These are phyloP conservation scores for Tricholoma sp. DNA, from an alignment of 768 basidiomycete species.

Conservation along the genomic window DNA sequence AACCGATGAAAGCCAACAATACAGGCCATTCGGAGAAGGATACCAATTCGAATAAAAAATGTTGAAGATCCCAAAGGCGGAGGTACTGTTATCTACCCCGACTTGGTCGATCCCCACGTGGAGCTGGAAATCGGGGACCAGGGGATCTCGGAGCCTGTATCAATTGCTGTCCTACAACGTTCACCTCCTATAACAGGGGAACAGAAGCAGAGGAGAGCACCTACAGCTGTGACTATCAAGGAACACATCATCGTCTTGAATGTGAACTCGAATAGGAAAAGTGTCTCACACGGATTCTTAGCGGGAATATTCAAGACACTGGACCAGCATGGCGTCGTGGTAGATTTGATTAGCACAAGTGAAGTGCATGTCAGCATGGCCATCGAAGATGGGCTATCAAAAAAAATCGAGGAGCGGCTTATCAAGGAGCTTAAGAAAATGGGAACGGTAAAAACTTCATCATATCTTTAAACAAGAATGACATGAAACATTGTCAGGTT, in stretches of 20 bases:
- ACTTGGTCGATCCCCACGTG: constrained; percentile 40
- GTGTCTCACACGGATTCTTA: constrained; percentile 94
- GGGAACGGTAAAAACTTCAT: constrained; percentile 56
- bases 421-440: constrained; percentile 72
- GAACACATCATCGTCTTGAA: constrained; percentile 90
- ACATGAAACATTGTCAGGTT: constrained; percentile 42
- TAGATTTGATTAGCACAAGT: constrained; percentile 94
- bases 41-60: constrained; percentile 98
- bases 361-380: constrained; percentile 99
- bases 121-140: constrained; percentile 18
- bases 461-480: not conserved
- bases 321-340: constrained; percentile 89
- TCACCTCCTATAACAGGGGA: constrained; percentile 28
- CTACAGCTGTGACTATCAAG: constrained; percentile 97
- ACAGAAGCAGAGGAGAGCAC: constrained; percentile 49
- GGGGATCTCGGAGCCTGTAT: constrained; percentile 31
- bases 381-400: constrained; percentile 70
- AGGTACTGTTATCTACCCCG: constrained; percentile 91
- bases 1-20: not conserved
- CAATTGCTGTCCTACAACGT: constrained; percentile 28
- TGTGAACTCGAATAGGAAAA: constrained; percentile 93
- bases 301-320: constrained; percentile 90
- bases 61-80: constrained; percentile 87
- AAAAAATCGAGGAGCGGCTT: constrained; percentile 65
- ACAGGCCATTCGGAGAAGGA: constrained; percentile 80